Percentiles rank a stretch among this genome's conserved stretches.
Conservation (phyloP, 1,284 basidiomycete species). For the Ganoderma leucocontextum region DNA sequence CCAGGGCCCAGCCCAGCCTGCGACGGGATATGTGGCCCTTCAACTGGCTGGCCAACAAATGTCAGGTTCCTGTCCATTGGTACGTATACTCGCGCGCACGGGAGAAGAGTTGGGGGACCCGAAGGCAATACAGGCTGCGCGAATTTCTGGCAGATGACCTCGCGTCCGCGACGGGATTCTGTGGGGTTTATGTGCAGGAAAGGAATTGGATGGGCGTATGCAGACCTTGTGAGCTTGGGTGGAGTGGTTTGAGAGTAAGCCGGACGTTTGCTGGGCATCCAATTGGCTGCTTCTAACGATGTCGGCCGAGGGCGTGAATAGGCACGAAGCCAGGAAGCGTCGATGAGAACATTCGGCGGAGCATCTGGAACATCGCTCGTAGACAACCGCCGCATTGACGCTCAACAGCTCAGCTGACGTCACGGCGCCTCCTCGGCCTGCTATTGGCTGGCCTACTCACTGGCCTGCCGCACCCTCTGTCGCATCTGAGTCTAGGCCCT, state of each 20-base stretch:
- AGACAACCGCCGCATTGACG: conserved; percentile 1
- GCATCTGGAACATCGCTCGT: background rate
- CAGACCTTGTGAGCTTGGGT: conserved; percentile 1
- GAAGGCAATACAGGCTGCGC: background rate
- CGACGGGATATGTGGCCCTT: background rate
- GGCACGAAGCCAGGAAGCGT: background rate
- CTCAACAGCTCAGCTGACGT: background rate
- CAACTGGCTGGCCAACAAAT: background rate
- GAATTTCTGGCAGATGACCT: background rate
- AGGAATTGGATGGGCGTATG: background rate
- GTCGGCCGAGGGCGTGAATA: background rate
- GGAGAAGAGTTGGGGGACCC: background rate
- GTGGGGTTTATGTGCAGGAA: background rate
- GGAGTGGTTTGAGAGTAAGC: conserved; percentile 2
- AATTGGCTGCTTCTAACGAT: conserved; percentile 1
- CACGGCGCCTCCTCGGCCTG: background rate
- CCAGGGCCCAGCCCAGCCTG: background rate
- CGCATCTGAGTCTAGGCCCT: background rate
- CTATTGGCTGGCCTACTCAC: background rate
- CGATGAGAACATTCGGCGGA: background rate
- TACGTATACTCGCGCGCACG: background rate
- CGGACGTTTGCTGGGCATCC: background rate
- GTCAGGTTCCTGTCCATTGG: background rate
- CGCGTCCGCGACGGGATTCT: background rate
- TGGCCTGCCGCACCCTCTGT: no score